Conservation (phyloP, 2,329 filamentous ascomycete genomes). For the Aspergillus sp. region DNA sequence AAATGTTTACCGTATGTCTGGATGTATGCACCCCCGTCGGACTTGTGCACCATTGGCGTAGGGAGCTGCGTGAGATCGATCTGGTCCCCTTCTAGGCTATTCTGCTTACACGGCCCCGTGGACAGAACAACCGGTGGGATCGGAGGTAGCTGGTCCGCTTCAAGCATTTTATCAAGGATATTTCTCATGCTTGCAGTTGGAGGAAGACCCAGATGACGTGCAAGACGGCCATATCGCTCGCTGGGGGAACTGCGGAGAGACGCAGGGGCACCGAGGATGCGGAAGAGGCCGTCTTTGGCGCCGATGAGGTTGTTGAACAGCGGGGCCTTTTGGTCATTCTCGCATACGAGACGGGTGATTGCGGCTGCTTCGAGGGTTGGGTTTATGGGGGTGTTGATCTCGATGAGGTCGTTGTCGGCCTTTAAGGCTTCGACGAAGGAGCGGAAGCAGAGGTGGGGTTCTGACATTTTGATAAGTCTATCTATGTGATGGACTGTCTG, state of each 20-base stretch:
- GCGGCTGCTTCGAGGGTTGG: constrained; percentile 21
- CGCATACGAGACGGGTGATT: constrained; percentile 30
- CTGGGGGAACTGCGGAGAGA: constrained; percentile 34
- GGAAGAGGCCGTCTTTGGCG: constrained; percentile 46
- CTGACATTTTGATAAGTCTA: constrained; percentile 8
- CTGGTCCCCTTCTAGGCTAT: constrained; percentile 37
- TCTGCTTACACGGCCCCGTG: constrained; percentile 47
- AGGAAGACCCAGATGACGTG: constrained; percentile 43
- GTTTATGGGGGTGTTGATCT: constrained; percentile 18
- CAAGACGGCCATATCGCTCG: constrained; percentile 44
- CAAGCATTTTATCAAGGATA: constrained; percentile 46
- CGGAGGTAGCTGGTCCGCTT: constrained; percentile 33
- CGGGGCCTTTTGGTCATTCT: constrained; percentile 49
- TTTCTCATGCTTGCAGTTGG: constrained; percentile 38
- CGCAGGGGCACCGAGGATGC: constrained; percentile 49
- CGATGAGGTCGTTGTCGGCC: constrained; percentile 20
- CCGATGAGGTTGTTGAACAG: constrained; percentile 56
- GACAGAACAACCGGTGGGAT: constrained; percentile 35
- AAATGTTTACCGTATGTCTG: constrained; percentile 42
- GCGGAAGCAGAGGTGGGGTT: constrained; percentile 15
- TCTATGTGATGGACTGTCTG: no score
- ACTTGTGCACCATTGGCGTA: constrained; percentile 44
- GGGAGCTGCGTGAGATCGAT: constrained; percentile 48
- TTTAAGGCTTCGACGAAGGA: constrained; percentile 20
- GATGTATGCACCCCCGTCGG: constrained; percentile 52